A percentile compares a stretch with the other conserved stretches of the same genome.
These are phyloP conservation scores for Phytophthora uliginosa DNA, from an alignment of 352 stramenopile genomes.

Conservation along the genomic window DNA sequence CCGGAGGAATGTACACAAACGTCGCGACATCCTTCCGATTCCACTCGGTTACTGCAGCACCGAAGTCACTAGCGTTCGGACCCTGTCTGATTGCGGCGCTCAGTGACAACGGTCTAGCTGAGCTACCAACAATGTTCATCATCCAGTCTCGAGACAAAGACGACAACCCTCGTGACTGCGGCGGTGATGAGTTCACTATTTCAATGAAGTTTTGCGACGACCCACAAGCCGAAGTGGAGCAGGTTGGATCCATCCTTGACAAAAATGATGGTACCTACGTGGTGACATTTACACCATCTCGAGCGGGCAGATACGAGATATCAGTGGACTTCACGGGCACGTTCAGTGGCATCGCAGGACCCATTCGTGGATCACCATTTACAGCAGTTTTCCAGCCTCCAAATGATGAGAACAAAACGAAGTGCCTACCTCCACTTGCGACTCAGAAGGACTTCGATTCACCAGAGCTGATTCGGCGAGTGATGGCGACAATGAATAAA, in stretches of 20 bases:
- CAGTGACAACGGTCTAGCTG: slow-evolving; percentile 73
- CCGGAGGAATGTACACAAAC: slow-evolving; percentile 94
- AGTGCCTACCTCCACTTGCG: slow-evolving; percentile 75
- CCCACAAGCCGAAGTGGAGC: slow-evolving; percentile 46
- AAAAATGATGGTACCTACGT: slow-evolving; percentile 96
- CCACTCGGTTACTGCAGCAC: slow-evolving; percentile 94
- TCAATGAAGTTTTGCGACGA: slow-evolving; percentile 59
- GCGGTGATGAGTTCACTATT: slow-evolving; percentile 96
- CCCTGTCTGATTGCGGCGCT: slow-evolving; percentile 86
- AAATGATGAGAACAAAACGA: slow-evolving; percentile 78
- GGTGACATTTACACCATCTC: slow-evolving; percentile 90
- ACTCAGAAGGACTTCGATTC: slow-evolving; percentile 84
- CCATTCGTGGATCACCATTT: slow-evolving; percentile 96
- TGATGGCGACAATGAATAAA: slow-evolving; percentile 90
- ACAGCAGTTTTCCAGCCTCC: slow-evolving; percentile 43
- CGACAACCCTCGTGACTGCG: slow-evolving; percentile 91
- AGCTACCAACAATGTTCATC: slow-evolving; percentile 88
- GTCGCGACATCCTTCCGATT: slow-evolving; percentile 90
- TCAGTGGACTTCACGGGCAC: slow-evolving; percentile 94
- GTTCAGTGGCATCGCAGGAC: slow-evolving; percentile 94
- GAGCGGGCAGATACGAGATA: slow-evolving; percentile 88
- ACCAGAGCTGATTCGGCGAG: slow-evolving; percentile 68
- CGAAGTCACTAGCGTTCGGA: slow-evolving; percentile 95
- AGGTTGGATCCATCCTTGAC: slow-evolving; percentile 77
- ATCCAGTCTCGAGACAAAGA: slow-evolving; percentile 94